Conservation (phyloP, 441 rosid species). For the Pelargonium australe region DNA sequence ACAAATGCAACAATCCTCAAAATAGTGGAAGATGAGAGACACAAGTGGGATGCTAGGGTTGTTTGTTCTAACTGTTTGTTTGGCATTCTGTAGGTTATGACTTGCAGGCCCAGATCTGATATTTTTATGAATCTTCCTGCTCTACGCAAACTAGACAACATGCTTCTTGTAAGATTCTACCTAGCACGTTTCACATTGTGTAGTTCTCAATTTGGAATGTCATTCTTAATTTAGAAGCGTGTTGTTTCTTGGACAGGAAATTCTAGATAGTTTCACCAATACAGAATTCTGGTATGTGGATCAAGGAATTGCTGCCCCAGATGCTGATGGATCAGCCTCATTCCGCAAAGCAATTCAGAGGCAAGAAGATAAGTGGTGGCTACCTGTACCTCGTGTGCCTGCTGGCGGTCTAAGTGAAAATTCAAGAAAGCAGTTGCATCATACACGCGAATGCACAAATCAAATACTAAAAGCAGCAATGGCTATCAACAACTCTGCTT, state of each 20-base stretch:
- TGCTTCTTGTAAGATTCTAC: conserved; percentile 73
- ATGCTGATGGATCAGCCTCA: conserved; percentile 76
- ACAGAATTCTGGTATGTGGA: conserved; percentile 95
- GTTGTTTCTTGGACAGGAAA: conserved; percentile 48
- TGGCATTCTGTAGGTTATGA: conserved; percentile 65
- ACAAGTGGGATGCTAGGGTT: too few relatives aligned
- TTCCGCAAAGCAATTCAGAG: conserved; percentile 69
- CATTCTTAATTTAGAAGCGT: conserved; percentile 14
- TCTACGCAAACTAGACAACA: conserved; percentile 81
- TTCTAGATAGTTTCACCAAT: conserved; percentile 66
- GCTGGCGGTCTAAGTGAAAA: conserved; percentile 66
- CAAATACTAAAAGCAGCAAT: conserved; percentile 94
- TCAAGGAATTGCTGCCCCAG: conserved; percentile 76
- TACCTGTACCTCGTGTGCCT: conserved; percentile 87
- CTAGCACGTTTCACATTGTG: conserved; percentile 10
- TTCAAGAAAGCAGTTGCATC: conserved; percentile 78
- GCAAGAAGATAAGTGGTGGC: conserved; percentile 99
- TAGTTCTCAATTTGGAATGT: background rate
- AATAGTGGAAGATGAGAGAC: background rate
- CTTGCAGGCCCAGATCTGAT: conserved; percentile 86
- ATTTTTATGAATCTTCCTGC: conserved; percentile 87
- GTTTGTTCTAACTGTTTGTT: background rate
- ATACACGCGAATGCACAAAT: conserved; percentile 83
- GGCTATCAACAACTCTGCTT: conserved; percentile 82
- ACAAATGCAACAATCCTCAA: background rate